These are phyloP conservation scores for Camelina neglecta DNA, from an alignment of 345 rosid genomes.

Conservation along the genomic window DNA sequence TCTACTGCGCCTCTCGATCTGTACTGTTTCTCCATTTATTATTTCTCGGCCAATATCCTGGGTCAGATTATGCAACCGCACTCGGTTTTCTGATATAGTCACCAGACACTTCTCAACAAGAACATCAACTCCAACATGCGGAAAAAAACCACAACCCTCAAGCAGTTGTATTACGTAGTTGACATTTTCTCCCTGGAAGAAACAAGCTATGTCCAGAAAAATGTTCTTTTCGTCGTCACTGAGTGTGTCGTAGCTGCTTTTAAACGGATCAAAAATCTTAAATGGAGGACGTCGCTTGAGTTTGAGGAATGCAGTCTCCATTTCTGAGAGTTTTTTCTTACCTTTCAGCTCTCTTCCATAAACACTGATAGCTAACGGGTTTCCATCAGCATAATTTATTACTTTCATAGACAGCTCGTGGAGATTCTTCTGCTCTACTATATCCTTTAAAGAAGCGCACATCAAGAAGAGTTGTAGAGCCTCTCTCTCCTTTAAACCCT, in stretches of 20 bases:
- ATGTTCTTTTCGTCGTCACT: neutral
- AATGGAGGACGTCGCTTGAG: neutral
- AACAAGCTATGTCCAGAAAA: conserved; percentile 5
- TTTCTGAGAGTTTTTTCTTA: neutral
- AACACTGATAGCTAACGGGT: too few species aligned
- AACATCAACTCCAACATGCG: conserved; percentile 1
- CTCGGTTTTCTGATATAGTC: neutral
- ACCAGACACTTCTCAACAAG: conserved; percentile 39
- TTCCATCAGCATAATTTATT: too few species aligned
- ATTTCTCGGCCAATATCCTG: conserved; percentile 25
- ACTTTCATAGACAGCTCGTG: too few species aligned
- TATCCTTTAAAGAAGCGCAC: neutral
- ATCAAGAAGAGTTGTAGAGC: neutral
- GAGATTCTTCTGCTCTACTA: too few species aligned
- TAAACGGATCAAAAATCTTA: neutral
- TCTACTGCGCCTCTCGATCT: conserved; percentile 9
- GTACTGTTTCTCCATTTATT: neutral
- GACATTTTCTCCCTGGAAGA: neutral
- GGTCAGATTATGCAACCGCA: conserved; percentile 25
- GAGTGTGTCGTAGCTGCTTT: neutral
- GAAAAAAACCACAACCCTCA: conserved; percentile 34
- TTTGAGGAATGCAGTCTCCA: neutral
- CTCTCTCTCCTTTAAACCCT: conserved; percentile 1
- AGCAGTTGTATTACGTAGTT: neutral
- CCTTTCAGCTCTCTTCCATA: too few species aligned